Evolutionary conservation across 2,329 filamentous ascomycete species (phyloP).

Genomic region (Didymella lethalis): DNA sequence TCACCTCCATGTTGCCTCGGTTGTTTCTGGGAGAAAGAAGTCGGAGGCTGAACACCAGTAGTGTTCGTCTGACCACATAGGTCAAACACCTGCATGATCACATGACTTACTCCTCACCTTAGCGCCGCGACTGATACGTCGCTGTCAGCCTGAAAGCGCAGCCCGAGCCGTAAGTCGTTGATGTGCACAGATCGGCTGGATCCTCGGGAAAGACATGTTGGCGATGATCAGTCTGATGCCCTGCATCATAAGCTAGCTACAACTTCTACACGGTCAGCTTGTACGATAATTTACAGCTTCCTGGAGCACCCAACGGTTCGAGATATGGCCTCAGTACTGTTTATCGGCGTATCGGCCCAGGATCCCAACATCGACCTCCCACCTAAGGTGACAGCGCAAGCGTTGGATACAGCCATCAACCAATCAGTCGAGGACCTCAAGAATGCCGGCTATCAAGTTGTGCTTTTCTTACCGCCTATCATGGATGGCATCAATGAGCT

Average conservation of each 20-base stretch:
- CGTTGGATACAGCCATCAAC: not conserved
- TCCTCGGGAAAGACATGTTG: not conserved
- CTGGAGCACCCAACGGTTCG: too few species aligned
- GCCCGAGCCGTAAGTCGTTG: not conserved
- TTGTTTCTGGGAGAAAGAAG: not conserved
- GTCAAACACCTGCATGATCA: not conserved
- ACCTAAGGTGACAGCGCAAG: not conserved
- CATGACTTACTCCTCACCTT: slow-evolving; percentile 8
- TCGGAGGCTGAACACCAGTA: not conserved
- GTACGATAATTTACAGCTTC: not conserved
- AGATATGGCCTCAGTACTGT: slow-evolving; percentile 4
- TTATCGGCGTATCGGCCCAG: not conserved
- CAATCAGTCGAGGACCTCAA: not conserved
- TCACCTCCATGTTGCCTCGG: not conserved
- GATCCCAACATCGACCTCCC: slow-evolving; percentile 4
- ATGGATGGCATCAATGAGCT: slow-evolving; percentile 7
- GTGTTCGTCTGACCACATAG: not conserved
- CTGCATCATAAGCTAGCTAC: not conserved
- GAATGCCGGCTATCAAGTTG: slow-evolving; percentile 6
- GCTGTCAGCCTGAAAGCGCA: not conserved
- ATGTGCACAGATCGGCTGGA: too few species aligned
- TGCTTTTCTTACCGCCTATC: slow-evolving; percentile 1
- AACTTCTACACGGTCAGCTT: not conserved
- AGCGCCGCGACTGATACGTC: not conserved
- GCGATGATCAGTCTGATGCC: not conserved